Conservation (phyloP, 768 basidiomycete genomes). For the Cyathus striatus region DNA sequence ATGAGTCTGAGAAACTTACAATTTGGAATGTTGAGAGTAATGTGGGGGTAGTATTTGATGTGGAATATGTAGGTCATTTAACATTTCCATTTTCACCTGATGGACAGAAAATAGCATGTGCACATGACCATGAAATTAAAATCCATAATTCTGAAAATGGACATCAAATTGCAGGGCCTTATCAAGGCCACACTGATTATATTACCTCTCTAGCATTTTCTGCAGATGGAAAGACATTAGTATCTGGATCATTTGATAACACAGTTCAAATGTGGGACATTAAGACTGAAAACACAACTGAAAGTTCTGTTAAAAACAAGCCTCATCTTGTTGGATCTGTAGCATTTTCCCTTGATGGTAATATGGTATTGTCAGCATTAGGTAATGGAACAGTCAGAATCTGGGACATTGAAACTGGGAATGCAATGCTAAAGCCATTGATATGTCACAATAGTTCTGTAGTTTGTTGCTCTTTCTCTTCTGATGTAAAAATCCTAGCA, state of each 20-base stretch:
- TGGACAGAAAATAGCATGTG: no score
- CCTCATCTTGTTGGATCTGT: neutral
- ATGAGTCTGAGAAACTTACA: no score
- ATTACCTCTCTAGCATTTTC: neutral
- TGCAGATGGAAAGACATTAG: neutral
- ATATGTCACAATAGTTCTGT: constrained; percentile 5
- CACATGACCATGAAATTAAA: neutral
- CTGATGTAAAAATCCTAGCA: constrained; percentile 4
- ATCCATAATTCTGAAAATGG: neutral
- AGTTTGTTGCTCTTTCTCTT: constrained; percentile 5
- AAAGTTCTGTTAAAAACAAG: neutral
- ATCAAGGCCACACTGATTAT: neutral
- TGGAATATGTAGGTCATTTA: no score
- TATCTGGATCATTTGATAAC: neutral
- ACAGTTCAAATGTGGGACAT: neutral
- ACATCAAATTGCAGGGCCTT: neutral
- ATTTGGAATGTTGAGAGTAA: no score
- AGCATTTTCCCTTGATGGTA: neutral
- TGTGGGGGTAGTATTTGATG: no score
- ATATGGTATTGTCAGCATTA: neutral
- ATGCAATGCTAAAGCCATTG: neutral
- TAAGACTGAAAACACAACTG: neutral
- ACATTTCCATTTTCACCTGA: no score
- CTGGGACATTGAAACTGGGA: neutral
- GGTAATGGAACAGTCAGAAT: neutral